Conservation (phyloP, 2,329 filamentous ascomycete species). For the Aspergillus ochraceoroseus region DNA sequence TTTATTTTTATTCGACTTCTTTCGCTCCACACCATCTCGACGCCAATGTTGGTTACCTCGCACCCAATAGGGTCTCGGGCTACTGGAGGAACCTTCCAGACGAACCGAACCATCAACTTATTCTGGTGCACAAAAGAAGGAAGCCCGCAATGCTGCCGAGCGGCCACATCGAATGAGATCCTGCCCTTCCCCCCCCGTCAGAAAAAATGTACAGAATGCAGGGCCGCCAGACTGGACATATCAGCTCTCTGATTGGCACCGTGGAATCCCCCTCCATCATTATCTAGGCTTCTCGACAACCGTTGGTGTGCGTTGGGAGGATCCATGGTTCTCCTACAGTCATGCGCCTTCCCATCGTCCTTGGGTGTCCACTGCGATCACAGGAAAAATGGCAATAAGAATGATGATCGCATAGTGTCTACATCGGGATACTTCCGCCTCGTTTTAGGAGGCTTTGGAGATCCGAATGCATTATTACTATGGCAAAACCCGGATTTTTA, state of each 20-base stretch:
- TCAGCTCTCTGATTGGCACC: constrained; percentile 8
- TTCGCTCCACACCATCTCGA: constrained; percentile 14
- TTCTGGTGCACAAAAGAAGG: constrained; percentile 6
- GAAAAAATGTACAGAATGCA: constrained; percentile 7
- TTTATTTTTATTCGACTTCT: constrained; percentile 4
- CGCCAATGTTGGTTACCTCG: constrained; percentile 16
- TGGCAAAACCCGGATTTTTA: no score
- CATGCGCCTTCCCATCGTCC: constrained; percentile 15
- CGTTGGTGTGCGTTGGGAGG: constrained; percentile 8
- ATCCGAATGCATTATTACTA: no score
- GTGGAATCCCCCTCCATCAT: constrained; percentile 1
- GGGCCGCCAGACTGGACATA: constrained; percentile 11
- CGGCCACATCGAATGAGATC: constrained; percentile 2
- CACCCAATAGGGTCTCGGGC: constrained; percentile 22
- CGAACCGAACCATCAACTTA: constrained; percentile 5
- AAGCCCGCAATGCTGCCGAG: background rate
- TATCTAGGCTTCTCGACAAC: constrained; percentile 1
- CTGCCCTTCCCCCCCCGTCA: background rate
- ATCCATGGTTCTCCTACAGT: constrained; percentile 16
- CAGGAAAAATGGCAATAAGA: background rate
- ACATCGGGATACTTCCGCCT: constrained; percentile 3
- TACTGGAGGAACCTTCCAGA: constrained; percentile 8
- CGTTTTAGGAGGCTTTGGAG: no score
- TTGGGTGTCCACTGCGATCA: constrained; percentile 5
- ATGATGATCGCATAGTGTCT: no score